These are phyloP conservation scores for Cinnamomum chago DNA, from an alignment of 164 flowering plant species.

Conservation along the genomic window DNA sequence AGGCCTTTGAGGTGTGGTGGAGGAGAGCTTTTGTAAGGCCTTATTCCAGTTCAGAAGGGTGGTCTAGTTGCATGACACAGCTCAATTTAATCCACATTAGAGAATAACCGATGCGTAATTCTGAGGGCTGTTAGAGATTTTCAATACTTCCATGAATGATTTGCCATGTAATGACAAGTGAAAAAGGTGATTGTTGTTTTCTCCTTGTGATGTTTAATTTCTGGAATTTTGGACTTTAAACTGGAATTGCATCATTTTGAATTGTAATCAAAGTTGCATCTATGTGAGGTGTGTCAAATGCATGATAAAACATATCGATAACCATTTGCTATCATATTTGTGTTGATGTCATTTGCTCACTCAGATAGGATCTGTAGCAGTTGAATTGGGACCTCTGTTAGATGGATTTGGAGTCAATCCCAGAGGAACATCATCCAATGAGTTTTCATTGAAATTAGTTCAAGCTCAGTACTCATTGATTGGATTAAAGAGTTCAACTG, in stretches of 20 bases:
- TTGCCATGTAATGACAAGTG: not conserved
- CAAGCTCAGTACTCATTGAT: no score
- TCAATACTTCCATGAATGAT: not conserved
- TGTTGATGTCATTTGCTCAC: not conserved
- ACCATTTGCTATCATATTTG: not conserved
- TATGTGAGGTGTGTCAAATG: not conserved
- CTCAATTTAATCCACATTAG: conserved; percentile 6
- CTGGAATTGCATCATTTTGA: not conserved
- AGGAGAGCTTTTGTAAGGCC: conserved; percentile 81
- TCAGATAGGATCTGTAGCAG: not conserved
- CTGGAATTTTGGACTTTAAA: not conserved
- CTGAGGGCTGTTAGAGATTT: not conserved
- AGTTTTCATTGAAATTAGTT: no score
- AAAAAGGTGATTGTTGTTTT: no score
- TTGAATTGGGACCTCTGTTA: not conserved
- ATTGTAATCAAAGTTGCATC: no score
- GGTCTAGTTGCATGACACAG: conserved; percentile 15
- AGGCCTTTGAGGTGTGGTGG: conserved; percentile 99
- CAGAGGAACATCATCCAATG: no score
- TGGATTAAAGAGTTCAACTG: no score
- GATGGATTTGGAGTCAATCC: not conserved
- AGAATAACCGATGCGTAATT: not conserved
- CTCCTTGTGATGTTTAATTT: not conserved
- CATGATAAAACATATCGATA: not conserved
- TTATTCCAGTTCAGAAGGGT: conserved; percentile 34